Evolutionary conservation across 208 protist species (phyloP).

Genomic region (Leishmania turanica): DNA sequence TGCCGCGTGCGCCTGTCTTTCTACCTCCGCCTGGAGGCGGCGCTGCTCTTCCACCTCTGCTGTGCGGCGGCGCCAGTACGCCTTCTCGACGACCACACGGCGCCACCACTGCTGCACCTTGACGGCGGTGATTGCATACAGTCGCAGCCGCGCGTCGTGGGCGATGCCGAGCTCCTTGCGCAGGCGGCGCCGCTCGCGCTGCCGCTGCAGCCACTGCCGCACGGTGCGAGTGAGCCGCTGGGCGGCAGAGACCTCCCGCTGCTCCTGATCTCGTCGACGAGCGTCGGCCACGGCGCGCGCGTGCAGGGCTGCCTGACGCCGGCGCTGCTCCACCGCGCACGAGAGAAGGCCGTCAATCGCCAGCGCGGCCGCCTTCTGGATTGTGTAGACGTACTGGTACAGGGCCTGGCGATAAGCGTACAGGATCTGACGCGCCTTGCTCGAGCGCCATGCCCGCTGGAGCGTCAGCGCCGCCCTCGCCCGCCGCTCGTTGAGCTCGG

Average conservation of each 20-base stretch:
- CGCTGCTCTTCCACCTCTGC: conserved; percentile 38
- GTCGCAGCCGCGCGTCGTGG: conserved; percentile 39
- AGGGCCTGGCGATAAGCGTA: conserved; percentile 60
- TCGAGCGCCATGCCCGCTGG: conserved; percentile 69
- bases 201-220: conserved; percentile 27
- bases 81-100: conserved; percentile 30
- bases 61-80: conserved; percentile 61
- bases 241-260: conserved; percentile 19
- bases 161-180: conserved; percentile 38
- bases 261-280: conserved; percentile 33
- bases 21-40: conserved; percentile 12
- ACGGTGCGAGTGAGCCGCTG: conserved; percentile 37
- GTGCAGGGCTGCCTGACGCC: conserved; percentile 13
- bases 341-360: conserved; percentile 56
- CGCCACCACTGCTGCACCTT: conserved; percentile 77
- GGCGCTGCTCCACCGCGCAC: conserved; percentile 31
- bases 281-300: neutral
- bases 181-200: conserved; percentile 41
- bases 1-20: conserved; percentile 26
- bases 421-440: conserved; percentile 47
- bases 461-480: conserved; percentile 46
- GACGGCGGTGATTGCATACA: conserved; percentile 36
- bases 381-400: conserved; percentile 56
- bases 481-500: conserved; percentile 38
- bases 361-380: conserved; percentile 67